Evolutionary conservation across 2,329 filamentous ascomycete species (phyloP).

Genomic region (Hypoxylon sp.): DNA sequence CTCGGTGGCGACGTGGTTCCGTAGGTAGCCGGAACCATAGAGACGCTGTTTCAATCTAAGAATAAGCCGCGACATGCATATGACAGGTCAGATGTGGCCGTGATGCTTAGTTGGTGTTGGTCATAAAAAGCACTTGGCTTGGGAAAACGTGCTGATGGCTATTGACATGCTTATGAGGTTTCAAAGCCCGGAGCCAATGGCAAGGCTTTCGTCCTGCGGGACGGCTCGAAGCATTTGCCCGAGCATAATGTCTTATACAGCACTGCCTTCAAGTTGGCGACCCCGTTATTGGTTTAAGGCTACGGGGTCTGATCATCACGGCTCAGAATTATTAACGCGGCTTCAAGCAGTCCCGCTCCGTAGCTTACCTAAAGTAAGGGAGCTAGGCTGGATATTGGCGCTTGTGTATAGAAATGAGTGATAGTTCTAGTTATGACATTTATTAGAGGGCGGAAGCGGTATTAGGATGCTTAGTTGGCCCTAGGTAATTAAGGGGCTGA

Average conservation of each 20-base stretch:
- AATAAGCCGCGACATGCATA: conserved; percentile 32
- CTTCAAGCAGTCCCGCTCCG: conserved; percentile 20
- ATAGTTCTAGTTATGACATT: not conserved
- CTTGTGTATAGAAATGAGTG: not conserved
- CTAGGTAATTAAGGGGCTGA: not conserved
- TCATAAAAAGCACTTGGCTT: not conserved
- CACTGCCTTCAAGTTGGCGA: not conserved
- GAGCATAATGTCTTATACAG: conserved; percentile 6
- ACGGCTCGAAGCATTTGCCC: conserved; percentile 38
- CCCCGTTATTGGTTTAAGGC: not conserved
- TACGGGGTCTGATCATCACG: not conserved
- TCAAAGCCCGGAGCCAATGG: not conserved
- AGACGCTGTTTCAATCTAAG: conserved; percentile 7
- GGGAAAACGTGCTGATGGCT: conserved; percentile 11
- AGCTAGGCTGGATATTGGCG: not conserved
- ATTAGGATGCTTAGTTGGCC: not conserved
- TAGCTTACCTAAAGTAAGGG: not conserved
- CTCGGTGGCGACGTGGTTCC: conserved; percentile 15
- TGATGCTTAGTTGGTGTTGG: not conserved
- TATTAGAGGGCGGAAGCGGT: not conserved
- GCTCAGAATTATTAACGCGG: conserved; percentile 9
- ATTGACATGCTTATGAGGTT: not conserved
- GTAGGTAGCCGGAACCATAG: conserved; percentile 35
- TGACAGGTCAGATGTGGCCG: conserved; percentile 24
- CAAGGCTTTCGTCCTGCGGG: not conserved